A percentile compares a stretch with the other conserved stretches of the same genome.
phyloP scores from a whole-genome alignment of 1,284 basidiomycete species.

The Moesziomyces parantarcticus region DNA sequence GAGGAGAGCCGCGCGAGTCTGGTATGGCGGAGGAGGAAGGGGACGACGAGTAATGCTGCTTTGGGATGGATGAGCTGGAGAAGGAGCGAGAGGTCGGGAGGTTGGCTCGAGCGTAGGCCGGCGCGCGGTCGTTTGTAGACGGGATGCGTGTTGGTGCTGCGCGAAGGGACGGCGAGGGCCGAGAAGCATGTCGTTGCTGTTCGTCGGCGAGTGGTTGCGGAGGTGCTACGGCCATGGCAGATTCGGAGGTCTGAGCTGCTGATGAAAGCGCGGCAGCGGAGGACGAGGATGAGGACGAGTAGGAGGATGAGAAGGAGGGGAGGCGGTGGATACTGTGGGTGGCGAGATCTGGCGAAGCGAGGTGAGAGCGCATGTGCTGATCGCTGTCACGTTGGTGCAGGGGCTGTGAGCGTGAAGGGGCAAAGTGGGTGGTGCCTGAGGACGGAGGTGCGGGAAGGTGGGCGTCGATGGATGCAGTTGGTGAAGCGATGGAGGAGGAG shows the following conservation, averaged over 20 bases:
- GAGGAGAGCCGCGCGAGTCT: neutral
- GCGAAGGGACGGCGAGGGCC: neutral
- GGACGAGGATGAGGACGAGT: neutral
- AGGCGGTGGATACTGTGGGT: slow-evolving; percentile 1
- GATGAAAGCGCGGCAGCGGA: neutral
- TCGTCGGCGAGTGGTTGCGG: too few relatives aligned
- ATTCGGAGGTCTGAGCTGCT: neutral
- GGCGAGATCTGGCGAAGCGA: neutral
- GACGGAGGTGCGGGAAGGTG: neutral
- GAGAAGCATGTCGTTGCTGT: neutral
- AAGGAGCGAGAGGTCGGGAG: slow-evolving; percentile 11
- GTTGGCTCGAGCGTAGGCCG: slow-evolving; percentile 12
- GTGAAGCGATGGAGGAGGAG: neutral
- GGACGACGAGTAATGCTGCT: neutral
- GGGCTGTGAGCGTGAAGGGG: neutral
- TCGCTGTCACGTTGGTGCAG: neutral
- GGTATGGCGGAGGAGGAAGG: neutral
- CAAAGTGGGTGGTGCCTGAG: neutral
- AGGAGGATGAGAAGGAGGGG: slow-evolving; percentile 11
- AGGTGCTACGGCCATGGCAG: neutral
- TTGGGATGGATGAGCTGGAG: slow-evolving; percentile 5
- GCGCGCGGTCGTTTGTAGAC: slow-evolving; percentile 2
- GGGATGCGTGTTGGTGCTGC: neutral
- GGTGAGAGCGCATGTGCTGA: neutral
- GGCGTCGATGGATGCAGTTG: neutral